Conservation (phyloP, 2,329 filamentous ascomycete species). For the Fusarium citri region DNA sequence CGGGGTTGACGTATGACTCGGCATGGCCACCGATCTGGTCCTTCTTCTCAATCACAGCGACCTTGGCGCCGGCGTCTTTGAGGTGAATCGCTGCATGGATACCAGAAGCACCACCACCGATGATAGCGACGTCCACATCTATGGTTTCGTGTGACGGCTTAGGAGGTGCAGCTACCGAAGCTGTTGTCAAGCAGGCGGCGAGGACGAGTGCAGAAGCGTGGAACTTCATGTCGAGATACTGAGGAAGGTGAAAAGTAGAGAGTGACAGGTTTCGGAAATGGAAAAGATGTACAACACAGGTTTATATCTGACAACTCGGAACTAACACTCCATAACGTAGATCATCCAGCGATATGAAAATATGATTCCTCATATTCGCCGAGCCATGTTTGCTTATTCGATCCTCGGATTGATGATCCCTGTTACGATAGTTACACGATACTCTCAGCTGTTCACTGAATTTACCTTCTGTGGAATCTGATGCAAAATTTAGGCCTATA, state of each 20-base stretch:
- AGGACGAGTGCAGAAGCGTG: background rate
- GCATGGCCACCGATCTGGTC: slow-evolving; percentile 37
- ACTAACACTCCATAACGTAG: background rate
- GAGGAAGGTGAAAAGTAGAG: too few relatives aligned
- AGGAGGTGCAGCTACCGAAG: background rate
- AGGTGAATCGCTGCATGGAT: slow-evolving; percentile 30
- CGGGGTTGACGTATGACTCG: slow-evolving; percentile 33
- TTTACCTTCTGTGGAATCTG: too few relatives aligned
- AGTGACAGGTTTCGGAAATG: background rate
- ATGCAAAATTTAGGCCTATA: too few relatives aligned
- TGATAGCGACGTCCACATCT: slow-evolving; percentile 27
- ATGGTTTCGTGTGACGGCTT: background rate
- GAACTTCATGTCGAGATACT: slow-evolving; percentile 1
- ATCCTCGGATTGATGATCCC: background rate
- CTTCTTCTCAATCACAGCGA: slow-evolving; percentile 34
- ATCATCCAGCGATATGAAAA: background rate
- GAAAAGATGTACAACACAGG: too few relatives aligned
- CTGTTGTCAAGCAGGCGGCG: background rate
- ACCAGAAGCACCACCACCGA: slow-evolving; percentile 27
- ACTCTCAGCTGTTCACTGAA: background rate
- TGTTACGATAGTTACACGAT: background rate
- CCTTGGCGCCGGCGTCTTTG: slow-evolving; percentile 16
- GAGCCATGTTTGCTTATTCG: background rate
- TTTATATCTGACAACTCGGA: background rate
- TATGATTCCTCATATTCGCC: background rate